These are phyloP conservation scores for Aristolochia fimbriata DNA, from an alignment of 164 flowering plant genomes.

Conservation along the genomic window DNA sequence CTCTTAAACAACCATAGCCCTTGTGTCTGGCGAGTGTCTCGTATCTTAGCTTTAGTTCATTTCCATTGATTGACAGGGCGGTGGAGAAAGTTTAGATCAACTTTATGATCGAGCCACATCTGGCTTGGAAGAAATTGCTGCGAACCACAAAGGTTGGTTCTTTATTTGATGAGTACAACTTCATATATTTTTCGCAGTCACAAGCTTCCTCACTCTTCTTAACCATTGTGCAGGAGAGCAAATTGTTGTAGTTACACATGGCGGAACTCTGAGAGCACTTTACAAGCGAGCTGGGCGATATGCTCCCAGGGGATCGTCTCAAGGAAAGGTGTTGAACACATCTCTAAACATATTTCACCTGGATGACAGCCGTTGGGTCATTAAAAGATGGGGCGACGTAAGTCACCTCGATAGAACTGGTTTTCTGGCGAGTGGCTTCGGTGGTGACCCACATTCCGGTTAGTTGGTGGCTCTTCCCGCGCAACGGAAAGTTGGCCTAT, in stretches of 20 bases:
- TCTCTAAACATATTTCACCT: slow-evolving; percentile 57
- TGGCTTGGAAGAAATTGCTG: slow-evolving; percentile 29
- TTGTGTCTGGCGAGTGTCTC: too few species aligned
- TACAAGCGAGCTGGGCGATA: slow-evolving; percentile 49
- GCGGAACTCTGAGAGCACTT: slow-evolving; percentile 55
- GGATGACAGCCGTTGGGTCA: slow-evolving; percentile 44
- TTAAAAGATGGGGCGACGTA: slow-evolving; percentile 64
- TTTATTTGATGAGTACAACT: background rate
- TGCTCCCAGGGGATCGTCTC: slow-evolving; percentile 24
- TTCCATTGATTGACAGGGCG: slow-evolving; percentile 47
- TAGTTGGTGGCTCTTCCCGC: slow-evolving; percentile 17
- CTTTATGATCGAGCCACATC: slow-evolving; percentile 9
- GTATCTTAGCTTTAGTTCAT: too few species aligned
- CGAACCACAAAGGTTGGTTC: slow-evolving; percentile 58
- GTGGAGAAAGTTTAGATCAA: slow-evolving; percentile 36
- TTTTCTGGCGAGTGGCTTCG: slow-evolving; percentile 55
- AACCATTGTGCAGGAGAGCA: slow-evolving; percentile 45
- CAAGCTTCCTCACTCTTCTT: background rate
- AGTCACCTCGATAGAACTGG: slow-evolving; percentile 59
- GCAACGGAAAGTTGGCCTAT: background rate
- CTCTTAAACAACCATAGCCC: too few species aligned
- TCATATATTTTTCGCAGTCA: too few species aligned
- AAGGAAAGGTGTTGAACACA: slow-evolving; percentile 50
- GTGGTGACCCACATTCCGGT: slow-evolving; percentile 72
- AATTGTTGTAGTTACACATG: slow-evolving; percentile 79